Evolutionary conservation across 129 eudicot genomes (phyloP).

Genomic region (Helianthus tuberosus): DNA sequence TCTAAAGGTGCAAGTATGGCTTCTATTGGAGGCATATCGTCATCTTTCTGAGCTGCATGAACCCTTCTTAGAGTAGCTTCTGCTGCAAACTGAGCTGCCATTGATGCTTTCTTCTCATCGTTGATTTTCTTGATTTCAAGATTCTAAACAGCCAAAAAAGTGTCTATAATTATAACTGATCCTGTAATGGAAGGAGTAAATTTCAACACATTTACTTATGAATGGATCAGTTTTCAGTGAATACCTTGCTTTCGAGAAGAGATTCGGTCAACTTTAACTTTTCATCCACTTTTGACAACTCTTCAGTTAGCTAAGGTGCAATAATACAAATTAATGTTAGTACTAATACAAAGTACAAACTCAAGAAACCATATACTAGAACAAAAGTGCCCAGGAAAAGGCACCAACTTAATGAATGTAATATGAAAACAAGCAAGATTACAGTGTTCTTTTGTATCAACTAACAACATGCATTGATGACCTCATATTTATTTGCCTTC

Average conservation of each 20-base stretch:
- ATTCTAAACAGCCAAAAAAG: constrained; percentile 51
- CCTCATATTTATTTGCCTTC: constrained; percentile 10
- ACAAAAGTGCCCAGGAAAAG: constrained; percentile 5
- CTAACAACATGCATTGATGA: constrained; percentile 13
- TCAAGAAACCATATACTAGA: background rate
- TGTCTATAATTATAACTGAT: constrained; percentile 1
- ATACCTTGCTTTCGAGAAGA: constrained; percentile 85
- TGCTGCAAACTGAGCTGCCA: constrained; percentile 98
- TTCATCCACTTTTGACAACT: constrained; percentile 75
- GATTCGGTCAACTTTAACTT: constrained; percentile 85
- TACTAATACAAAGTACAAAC: constrained; percentile 15
- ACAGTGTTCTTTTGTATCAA: constrained; percentile 13
- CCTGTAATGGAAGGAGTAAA: constrained; percentile 1
- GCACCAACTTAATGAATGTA: background rate
- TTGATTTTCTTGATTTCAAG: constrained; percentile 92
- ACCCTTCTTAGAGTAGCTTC: constrained; percentile 92
- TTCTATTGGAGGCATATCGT: constrained; percentile 97
- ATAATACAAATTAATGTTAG: constrained; percentile 9
- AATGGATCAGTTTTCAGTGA: constrained; percentile 7
- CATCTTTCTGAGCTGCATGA: constrained; percentile 94
- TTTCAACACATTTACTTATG: background rate
- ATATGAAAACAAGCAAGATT: constrained; percentile 12
- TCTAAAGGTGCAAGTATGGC: constrained; percentile 92
- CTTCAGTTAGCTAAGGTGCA: constrained; percentile 71
- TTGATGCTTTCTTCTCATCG: constrained; percentile 95